A percentile compares a stretch with the other conserved stretches of the same genome.
These are phyloP conservation scores for Fusarium globosum DNA, from an alignment of 2,329 filamentous ascomycete genomes.

Conservation along the genomic window DNA sequence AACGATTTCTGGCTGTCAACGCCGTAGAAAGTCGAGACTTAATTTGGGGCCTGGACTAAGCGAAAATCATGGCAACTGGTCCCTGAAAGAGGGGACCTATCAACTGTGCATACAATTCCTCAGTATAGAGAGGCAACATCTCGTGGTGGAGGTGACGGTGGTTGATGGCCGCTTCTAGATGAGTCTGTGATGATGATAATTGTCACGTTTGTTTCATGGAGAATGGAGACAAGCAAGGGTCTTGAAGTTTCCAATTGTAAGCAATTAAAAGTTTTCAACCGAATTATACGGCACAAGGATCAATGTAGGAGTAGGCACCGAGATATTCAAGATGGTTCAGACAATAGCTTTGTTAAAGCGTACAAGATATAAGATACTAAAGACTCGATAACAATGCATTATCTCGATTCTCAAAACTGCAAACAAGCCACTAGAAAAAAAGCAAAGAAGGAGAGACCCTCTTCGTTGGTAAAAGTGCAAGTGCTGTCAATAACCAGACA, in stretches of 20 bases:
- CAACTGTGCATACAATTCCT: background rate
- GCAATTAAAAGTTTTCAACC: background rate
- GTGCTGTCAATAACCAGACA: background rate
- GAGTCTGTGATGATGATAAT: background rate
- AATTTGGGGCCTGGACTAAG: background rate
- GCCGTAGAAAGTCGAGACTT: background rate
- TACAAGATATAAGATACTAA: background rate
- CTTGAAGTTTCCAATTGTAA: background rate
- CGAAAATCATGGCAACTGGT: background rate
- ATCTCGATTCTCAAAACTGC: background rate
- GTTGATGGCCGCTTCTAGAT: conserved; percentile 19
- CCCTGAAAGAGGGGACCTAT: background rate
- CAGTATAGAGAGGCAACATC: background rate
- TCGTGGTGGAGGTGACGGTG: conserved; percentile 26
- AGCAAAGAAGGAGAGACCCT: background rate
- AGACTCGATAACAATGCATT: background rate
- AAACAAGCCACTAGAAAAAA: background rate
- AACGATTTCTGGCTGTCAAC: background rate
- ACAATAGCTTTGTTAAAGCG: background rate
- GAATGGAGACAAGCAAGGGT: conserved; percentile 25
- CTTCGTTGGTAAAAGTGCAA: background rate
- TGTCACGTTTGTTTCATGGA: conserved; percentile 24
- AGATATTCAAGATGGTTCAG: background rate
- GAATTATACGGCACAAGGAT: background rate
- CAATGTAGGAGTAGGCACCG: background rate